Conservation (phyloP, 257 asterid genomes). For the Scutellaria minor region DNA sequence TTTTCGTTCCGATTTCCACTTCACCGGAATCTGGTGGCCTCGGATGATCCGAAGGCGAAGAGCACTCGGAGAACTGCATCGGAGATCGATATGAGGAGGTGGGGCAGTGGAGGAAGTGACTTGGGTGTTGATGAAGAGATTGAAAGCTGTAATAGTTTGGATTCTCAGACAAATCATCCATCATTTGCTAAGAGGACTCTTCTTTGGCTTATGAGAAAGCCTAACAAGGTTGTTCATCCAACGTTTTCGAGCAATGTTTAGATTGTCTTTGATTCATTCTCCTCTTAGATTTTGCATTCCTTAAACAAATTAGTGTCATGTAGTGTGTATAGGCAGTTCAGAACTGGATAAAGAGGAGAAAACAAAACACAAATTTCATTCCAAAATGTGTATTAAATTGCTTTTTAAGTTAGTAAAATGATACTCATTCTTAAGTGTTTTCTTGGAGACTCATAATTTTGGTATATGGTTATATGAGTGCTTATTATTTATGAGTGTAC, state of each 20-base stretch:
- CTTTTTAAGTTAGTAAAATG: not conserved
- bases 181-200: constrained; percentile 82
- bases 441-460: not conserved
- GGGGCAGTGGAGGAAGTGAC: constrained; percentile 63
- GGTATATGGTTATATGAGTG: not conserved
- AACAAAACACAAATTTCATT: constrained; percentile 1
- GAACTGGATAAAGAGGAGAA: not conserved
- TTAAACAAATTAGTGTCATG: constrained; percentile 7
- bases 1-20: constrained; percentile 71
- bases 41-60: constrained; percentile 43
- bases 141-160: constrained; percentile 63
- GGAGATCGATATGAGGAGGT: constrained; percentile 55
- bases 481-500: not conserved
- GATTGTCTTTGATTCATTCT: constrained; percentile 27
- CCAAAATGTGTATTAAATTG: constrained; percentile 26
- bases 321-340: not conserved
- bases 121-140: constrained; percentile 53
- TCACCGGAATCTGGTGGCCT: constrained; percentile 21
- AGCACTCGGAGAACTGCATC: constrained; percentile 55
- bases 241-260: constrained; percentile 59
- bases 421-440: not conserved
- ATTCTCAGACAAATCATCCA: constrained; percentile 58
- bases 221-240: constrained; percentile 75
- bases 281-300: constrained; percentile 7
- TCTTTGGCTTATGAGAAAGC: constrained; percentile 83